phyloP scores from a whole-genome alignment of 2,329 filamentous ascomycete genomes.

The Aspergillus transmontanensis region DNA sequence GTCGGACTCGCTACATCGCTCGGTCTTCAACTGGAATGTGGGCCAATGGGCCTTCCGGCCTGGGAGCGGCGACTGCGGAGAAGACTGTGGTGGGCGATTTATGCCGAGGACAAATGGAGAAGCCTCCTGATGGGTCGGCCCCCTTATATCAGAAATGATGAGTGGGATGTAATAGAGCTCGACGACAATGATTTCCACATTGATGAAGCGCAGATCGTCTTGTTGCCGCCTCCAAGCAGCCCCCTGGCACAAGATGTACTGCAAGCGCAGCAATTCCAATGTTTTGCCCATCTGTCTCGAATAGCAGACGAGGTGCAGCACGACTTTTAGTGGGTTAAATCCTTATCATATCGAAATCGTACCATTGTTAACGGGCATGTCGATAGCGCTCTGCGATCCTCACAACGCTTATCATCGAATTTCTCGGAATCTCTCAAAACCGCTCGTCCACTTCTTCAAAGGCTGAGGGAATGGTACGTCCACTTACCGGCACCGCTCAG shows the following conservation, averaged over 20 bases:
- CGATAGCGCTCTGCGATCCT: constrained; percentile 26
- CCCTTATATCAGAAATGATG: constrained; percentile 30
- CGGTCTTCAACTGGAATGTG: constrained; percentile 33
- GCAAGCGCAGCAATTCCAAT: constrained; percentile 16
- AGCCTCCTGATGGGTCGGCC: constrained; percentile 34
- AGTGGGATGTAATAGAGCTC: constrained; percentile 32
- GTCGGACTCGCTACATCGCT: constrained; percentile 31
- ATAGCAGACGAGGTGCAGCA: constrained; percentile 29
- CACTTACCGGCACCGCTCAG: constrained; percentile 21
- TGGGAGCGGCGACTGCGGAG: constrained; percentile 36
- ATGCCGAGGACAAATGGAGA: constrained; percentile 37
- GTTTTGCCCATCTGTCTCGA: constrained; percentile 20
- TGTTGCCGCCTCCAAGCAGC: not conserved
- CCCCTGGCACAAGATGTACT: not conserved
- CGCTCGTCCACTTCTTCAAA: constrained; percentile 21
- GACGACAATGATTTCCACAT: constrained; percentile 25
- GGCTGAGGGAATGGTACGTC: constrained; percentile 28
- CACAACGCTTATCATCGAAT: constrained; percentile 25
- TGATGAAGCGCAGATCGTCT: constrained; percentile 2
- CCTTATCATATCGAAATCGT: not conserved
- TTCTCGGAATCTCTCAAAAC: constrained; percentile 24
- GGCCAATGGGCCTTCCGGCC: constrained; percentile 31
- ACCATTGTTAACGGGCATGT: not conserved
- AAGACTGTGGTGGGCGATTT: constrained; percentile 40
- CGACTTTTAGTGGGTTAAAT: constrained; percentile 23